Evolutionary conservation across 2,329 filamentous ascomycete species (phyloP).

Genomic region (Neofusicoccum umdonicola): DNA sequence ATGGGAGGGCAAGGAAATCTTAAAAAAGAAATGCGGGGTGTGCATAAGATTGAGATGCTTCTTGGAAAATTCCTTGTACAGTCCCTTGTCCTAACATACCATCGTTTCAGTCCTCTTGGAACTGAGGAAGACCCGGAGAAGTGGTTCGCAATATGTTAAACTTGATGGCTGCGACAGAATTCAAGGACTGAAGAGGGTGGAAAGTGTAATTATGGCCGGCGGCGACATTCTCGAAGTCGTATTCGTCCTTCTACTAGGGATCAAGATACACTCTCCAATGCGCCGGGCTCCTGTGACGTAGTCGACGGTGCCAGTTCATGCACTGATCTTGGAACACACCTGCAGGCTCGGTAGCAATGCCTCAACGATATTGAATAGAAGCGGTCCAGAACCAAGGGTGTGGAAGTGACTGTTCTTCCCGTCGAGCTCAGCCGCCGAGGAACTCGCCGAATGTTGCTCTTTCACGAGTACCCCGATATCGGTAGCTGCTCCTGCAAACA

Average conservation of each 20-base stretch:
- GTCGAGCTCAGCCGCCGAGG: not conserved
- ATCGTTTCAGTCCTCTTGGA: not conserved
- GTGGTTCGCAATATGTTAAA: not conserved
- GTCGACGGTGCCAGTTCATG: not conserved
- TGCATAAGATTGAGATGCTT: not conserved
- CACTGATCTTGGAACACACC: not conserved
- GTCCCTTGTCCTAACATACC: not conserved
- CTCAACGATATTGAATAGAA: not conserved
- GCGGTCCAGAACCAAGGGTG: not conserved
- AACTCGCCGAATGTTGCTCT: too few species aligned
- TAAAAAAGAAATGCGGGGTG: not conserved
- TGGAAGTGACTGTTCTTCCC: not conserved
- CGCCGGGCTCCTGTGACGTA: not conserved
- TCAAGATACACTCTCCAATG: not conserved
- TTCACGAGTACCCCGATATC: too few species aligned
- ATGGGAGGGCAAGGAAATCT: too few species aligned
- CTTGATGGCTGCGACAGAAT: not conserved
- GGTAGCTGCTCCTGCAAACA: too few species aligned
- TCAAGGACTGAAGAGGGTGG: not conserved
- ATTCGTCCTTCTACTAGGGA: not conserved
- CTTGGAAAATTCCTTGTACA: too few species aligned
- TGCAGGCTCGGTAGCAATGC: not conserved
- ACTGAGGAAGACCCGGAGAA: not conserved
- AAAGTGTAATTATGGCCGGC: not conserved
- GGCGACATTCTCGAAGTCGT: not conserved